A percentile compares a stretch with the other conserved stretches of the same genome.
Conservation (phyloP, 768 basidiomycete genomes). For the Suillus tomentosus region DNA sequence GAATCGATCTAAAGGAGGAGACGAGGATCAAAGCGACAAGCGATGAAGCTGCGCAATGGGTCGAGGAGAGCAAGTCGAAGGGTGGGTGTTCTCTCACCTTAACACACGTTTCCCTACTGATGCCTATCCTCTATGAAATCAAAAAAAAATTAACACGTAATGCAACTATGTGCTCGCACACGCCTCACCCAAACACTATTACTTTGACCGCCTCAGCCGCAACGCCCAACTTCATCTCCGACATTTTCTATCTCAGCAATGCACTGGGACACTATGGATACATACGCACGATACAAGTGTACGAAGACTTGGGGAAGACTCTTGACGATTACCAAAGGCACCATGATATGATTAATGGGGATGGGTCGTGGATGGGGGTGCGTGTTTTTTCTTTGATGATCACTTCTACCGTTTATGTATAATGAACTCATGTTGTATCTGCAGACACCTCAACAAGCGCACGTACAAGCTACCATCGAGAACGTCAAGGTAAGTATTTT, state of each 20-base stretch:
- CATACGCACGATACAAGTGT: conserved; percentile 75
- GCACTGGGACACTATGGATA: conserved; percentile 91
- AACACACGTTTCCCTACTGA: neutral
- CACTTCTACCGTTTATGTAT: neutral
- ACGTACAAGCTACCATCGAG: conserved; percentile 76
- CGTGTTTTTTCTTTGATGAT: conserved; percentile 26
- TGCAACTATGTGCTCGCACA: neutral
- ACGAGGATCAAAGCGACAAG: conserved; percentile 93
- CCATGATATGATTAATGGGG: conserved; percentile 71
- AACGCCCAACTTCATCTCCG: conserved; percentile 89
- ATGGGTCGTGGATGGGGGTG: conserved; percentile 84
- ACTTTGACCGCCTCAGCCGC: conserved; percentile 41
- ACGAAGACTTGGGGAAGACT: conserved; percentile 73
- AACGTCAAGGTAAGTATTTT: conserved; percentile 62
- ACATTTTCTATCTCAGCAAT: conserved; percentile 88
- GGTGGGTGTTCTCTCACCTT: conserved; percentile 35
- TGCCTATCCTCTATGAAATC: neutral
- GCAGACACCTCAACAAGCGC: conserved; percentile 72
- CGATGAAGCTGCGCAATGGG: conserved; percentile 82
- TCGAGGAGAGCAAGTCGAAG: conserved; percentile 47
- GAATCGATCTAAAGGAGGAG: conserved; percentile 82
- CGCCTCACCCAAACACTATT: neutral
- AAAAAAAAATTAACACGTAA: neutral
- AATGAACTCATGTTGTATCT: neutral
- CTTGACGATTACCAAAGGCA: conserved; percentile 76